A percentile compares a stretch with the other conserved stretches of the same genome.
Evolutionary conservation across 352 stramenopile genomes (phyloP).

Genomic region (Phytopythium chamaehyphon): DNA sequence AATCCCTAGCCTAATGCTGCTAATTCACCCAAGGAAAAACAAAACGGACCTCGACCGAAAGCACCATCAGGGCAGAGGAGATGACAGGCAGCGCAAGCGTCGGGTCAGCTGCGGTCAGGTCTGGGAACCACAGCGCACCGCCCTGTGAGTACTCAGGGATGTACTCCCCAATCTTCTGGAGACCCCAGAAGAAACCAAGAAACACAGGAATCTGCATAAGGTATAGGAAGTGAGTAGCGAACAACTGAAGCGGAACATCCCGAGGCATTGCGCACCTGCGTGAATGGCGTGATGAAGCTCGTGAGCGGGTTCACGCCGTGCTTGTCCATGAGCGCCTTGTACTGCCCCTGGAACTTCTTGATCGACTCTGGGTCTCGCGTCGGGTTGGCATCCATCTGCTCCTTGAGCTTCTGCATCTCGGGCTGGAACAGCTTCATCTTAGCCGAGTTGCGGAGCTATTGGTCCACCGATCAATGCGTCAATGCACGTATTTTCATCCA

Average conservation of each 20-base stretch:
- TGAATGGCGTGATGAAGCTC: slow-evolving; percentile 63
- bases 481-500: background rate
- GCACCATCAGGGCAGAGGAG: slow-evolving; percentile 74
- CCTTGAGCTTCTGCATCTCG: slow-evolving; percentile 79
- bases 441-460: slow-evolving; percentile 76
- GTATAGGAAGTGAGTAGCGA: no score
- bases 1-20: background rate
- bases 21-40: slow-evolving; percentile 1
- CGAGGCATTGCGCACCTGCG: slow-evolving; percentile 47
- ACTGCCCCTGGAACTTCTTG: slow-evolving; percentile 61
- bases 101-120: slow-evolving; percentile 74
- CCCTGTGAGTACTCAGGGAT: slow-evolving; percentile 72
- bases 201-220: slow-evolving; percentile 80
- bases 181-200: slow-evolving; percentile 82
- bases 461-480: background rate
- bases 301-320: slow-evolving; percentile 76
- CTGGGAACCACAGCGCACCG: slow-evolving; percentile 76
- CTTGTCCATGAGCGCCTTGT: slow-evolving; percentile 80
- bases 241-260: no score
- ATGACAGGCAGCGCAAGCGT: slow-evolving; percentile 74
- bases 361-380: slow-evolving; percentile 44
- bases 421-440: slow-evolving; percentile 83
- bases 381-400: slow-evolving; percentile 54
- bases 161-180: slow-evolving; percentile 77
- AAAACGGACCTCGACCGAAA: slow-evolving; percentile 44